phyloP scores from a whole-genome alignment of 176 grass and related monocot species.

The Typha latifolia region DNA sequence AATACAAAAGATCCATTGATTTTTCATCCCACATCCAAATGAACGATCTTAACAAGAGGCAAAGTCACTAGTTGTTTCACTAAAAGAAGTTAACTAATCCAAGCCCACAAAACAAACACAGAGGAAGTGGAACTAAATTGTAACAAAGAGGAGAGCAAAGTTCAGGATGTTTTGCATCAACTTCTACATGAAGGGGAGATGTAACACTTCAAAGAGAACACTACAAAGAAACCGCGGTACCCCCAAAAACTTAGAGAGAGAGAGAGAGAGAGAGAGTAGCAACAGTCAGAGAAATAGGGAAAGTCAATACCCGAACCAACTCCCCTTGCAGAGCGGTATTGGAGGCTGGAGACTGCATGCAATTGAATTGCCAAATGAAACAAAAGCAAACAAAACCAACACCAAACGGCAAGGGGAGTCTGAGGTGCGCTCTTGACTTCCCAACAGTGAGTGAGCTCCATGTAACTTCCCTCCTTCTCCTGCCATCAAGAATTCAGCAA shows the following conservation, averaged over 20 bases:
- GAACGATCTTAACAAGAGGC: too few relatives aligned
- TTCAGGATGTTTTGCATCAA: background rate
- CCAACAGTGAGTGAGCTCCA: conserved; percentile 70
- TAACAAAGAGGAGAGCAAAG: too few relatives aligned
- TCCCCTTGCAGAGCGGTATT: conserved; percentile 80
- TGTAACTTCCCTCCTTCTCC: conserved; percentile 2
- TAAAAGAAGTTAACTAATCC: too few relatives aligned
- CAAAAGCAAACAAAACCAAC: conserved; percentile 27
- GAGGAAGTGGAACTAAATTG: too few relatives aligned
- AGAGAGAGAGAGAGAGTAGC: conserved; percentile 15
- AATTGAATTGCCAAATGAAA: conserved; percentile 7
- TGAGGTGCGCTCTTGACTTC: conserved; percentile 99
- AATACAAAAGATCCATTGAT: too few relatives aligned
- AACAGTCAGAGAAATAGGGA: conserved; percentile 37
- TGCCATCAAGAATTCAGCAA: conserved; percentile 5
- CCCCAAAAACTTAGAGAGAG: conserved; percentile 21
- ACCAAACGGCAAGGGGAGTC: conserved; percentile 96
- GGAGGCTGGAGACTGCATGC: background rate
- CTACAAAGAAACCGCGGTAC: conserved; percentile 1
- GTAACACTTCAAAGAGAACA: background rate
- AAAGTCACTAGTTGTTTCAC: too few relatives aligned
- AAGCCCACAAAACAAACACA: too few relatives aligned
- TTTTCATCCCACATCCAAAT: too few relatives aligned
- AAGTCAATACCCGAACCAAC: conserved; percentile 99
- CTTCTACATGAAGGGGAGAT: background rate